phyloP scores from a whole-genome alignment of 208 protist genomes.

The Wallacemonas rigidus region DNA sequence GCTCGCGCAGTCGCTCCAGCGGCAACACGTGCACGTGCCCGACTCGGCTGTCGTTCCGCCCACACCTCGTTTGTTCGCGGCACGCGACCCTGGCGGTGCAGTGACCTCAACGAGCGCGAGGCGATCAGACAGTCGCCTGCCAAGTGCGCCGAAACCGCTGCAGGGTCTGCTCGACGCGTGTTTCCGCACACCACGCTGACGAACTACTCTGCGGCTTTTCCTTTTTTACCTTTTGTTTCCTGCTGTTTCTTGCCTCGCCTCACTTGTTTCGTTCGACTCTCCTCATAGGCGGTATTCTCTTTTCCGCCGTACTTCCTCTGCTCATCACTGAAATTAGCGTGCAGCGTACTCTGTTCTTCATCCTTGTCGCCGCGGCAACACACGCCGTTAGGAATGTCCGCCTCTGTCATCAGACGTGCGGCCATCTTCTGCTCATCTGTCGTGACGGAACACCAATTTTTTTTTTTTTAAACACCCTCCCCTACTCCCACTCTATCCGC shows the following conservation, averaged over 20 bases:
- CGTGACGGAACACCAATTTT: not conserved
- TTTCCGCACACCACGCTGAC: slow-evolving; percentile 5
- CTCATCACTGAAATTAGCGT: not conserved
- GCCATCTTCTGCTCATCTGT: slow-evolving; percentile 6
- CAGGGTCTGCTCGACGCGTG: slow-evolving; percentile 36
- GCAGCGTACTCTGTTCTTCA: too few relatives aligned
- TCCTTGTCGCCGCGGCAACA: too few relatives aligned
- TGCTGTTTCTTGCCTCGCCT: not conserved
- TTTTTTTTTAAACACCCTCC: slow-evolving; percentile 16
- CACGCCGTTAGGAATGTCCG: not conserved
- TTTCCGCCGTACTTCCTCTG: not conserved
- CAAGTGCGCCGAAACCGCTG: slow-evolving; percentile 38
- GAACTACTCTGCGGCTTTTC: not conserved
- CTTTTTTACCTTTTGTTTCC: slow-evolving; percentile 21
- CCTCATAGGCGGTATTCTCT: not conserved
- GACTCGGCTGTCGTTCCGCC: slow-evolving; percentile 15
- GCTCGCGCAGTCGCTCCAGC: slow-evolving; percentile 40
- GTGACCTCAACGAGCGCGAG: not conserved
- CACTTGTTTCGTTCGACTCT: not conserved
- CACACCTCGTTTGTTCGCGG: slow-evolving; percentile 11
- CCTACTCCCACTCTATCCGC: too few relatives aligned
- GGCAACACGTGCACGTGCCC: not conserved
- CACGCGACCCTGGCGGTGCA: slow-evolving; percentile 6
- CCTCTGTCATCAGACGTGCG: not conserved
- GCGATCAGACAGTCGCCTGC: not conserved